These are phyloP conservation scores for Fusarium staphyleae DNA, from an alignment of 2,329 filamentous ascomycete genomes.

Conservation along the genomic window DNA sequence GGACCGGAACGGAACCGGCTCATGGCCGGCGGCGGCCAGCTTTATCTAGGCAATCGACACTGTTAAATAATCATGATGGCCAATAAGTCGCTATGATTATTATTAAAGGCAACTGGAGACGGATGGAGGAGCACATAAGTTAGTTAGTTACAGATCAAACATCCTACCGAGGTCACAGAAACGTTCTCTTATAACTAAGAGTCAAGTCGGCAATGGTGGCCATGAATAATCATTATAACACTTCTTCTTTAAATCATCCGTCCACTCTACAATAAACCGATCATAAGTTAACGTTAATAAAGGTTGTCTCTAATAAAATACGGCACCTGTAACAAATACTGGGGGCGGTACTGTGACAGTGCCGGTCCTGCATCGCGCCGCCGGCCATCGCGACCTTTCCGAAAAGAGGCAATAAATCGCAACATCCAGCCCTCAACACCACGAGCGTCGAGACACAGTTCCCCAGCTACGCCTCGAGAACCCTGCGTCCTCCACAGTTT, in stretches of 20 bases:
- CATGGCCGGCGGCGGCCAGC: neutral
- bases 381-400: conserved; percentile 16
- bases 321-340: too few species aligned
- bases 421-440: neutral
- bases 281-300: too few species aligned
- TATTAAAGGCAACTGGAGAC: too few species aligned
- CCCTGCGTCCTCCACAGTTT: conserved; percentile 7
- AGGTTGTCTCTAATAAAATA: too few species aligned
- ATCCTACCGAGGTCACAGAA: too few species aligned
- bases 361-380: conserved; percentile 13
- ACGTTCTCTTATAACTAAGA: too few species aligned
- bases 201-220: too few species aligned
- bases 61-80: neutral
- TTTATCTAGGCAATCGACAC: neutral
- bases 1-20: conserved; percentile 14
- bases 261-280: too few species aligned
- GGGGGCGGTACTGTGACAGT: neutral
- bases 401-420: conserved; percentile 27
- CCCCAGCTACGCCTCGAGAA: conserved; percentile 1
- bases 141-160: too few species aligned
- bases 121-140: too few species aligned
- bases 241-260: too few species aligned
- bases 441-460: neutral
- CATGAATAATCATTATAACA: too few species aligned
- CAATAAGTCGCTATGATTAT: neutral